Evolutionary conservation across 2,329 filamentous ascomycete species (phyloP).

Genomic region (Parastagonospora nodorum): DNA sequence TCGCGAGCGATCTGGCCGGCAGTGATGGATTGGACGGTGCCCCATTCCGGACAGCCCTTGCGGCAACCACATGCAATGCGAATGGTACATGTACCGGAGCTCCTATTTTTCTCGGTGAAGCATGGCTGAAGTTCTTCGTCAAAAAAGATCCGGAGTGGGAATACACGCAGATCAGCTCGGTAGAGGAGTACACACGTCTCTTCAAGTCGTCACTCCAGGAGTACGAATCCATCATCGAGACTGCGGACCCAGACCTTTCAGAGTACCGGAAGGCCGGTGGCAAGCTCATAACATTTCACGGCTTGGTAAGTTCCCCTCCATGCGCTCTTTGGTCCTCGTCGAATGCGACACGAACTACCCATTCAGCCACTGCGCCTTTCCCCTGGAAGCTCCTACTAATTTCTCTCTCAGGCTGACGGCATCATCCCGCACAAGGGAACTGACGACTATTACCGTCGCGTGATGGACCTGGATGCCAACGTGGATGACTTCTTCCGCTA

Average conservation of each 20-base stretch:
- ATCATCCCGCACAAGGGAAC: conserved; percentile 6
- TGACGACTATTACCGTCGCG: conserved; percentile 16
- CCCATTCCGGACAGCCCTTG: no score
- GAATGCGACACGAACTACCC: no score
- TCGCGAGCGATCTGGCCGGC: conserved; percentile 6
- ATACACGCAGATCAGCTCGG: conserved; percentile 2
- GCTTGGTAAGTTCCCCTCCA: conserved; percentile 16
- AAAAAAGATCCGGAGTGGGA: conserved; percentile 15
- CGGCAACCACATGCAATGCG: conserved; percentile 8
- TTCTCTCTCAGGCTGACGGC: no score
- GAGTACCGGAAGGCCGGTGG: conserved; percentile 22
- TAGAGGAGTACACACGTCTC: neutral
- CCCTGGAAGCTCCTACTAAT: no score
- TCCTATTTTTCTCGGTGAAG: neutral
- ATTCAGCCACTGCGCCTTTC: no score
- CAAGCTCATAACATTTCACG: conserved; percentile 32
- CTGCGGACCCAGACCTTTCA: conserved; percentile 17
- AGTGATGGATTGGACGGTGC: no score
- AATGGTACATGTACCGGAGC: conserved; percentile 9
- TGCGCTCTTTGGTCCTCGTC: no score
- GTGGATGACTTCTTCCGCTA: conserved; percentile 29
- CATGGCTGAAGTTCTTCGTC: conserved; percentile 20
- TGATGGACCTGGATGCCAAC: conserved; percentile 12
- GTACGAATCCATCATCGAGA: conserved; percentile 20
- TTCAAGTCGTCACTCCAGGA: conserved; percentile 13